phyloP scores from a whole-genome alignment of 1,139 yeast genomes.

The Hyphopichia wangnamkhiaoensis region DNA sequence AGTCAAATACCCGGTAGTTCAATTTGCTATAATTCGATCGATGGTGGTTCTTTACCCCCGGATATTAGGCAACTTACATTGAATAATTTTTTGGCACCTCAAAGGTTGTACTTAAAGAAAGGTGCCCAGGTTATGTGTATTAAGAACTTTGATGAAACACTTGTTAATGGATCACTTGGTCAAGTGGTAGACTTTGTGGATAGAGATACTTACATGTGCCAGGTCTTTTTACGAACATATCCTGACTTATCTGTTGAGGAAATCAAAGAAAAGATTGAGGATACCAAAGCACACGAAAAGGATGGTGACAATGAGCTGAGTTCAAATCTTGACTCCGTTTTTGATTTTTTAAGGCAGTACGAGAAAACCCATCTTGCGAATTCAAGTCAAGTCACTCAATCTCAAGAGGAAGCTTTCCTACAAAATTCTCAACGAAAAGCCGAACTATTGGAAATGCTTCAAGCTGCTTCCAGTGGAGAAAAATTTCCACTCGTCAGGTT shows the following conservation, averaged over 20 bases:
- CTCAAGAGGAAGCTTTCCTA: slow-evolving; percentile 10
- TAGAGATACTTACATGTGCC: slow-evolving; percentile 35
- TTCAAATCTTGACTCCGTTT: slow-evolving; percentile 2
- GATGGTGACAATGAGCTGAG: slow-evolving; percentile 6
- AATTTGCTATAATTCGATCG: slow-evolving; percentile 55
- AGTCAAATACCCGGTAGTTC: slow-evolving; percentile 49
- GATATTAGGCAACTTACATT: slow-evolving; percentile 47
- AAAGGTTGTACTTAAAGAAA: slow-evolving; percentile 59
- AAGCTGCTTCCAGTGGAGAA: slow-evolving; percentile 26
- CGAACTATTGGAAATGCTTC: slow-evolving; percentile 17
- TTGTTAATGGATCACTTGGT: slow-evolving; percentile 94
- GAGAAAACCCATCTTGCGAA: background rate
- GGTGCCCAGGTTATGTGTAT: slow-evolving; percentile 97
- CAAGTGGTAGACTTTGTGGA: slow-evolving; percentile 55
- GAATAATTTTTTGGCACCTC: slow-evolving; percentile 74
- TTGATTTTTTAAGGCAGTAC: slow-evolving; percentile 6
- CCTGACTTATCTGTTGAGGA: slow-evolving; percentile 20
- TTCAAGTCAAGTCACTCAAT: background rate
- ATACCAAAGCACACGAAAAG: background rate
- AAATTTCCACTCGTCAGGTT: slow-evolving; percentile 78
- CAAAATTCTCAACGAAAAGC: slow-evolving; percentile 20
- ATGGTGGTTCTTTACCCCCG: slow-evolving; percentile 58
- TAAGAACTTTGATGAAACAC: slow-evolving; percentile 80
- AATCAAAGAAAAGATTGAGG: slow-evolving; percentile 9
- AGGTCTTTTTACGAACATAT: slow-evolving; percentile 18